Conservation (phyloP, 768 basidiomycete species). For the Leccinum sublutescens region DNA sequence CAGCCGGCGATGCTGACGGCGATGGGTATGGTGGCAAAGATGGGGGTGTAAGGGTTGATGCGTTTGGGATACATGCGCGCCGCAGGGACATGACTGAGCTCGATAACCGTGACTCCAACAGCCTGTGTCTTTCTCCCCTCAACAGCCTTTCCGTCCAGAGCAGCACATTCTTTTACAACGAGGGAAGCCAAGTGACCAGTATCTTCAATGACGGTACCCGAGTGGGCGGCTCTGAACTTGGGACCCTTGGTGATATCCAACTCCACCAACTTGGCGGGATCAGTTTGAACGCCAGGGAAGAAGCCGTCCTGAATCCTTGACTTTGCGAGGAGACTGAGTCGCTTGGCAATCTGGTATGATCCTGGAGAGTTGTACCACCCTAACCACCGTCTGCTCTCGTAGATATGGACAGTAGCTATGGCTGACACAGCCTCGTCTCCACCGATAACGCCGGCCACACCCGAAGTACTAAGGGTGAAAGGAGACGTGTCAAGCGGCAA, state of each 20-base stretch:
- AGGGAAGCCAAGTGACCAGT: constrained; percentile 33
- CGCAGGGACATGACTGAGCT: constrained; percentile 25
- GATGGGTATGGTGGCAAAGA: constrained; percentile 34
- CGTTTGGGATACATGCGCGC: constrained; percentile 18
- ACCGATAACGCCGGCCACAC: constrained; percentile 38
- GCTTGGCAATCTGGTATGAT: constrained; percentile 35
- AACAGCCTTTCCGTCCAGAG: constrained; percentile 12
- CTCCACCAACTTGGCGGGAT: constrained; percentile 34
- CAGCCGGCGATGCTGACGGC: constrained; percentile 29
- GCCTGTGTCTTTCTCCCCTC: constrained; percentile 25
- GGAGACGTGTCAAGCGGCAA: constrained; percentile 19
- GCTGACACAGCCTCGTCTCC: constrained; percentile 39
- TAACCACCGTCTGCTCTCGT: constrained; percentile 32
- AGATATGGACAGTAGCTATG: constrained; percentile 38
- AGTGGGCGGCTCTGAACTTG: constrained; percentile 32
- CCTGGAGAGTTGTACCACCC: constrained; percentile 42
- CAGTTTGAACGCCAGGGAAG: constrained; percentile 33
- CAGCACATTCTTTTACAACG: constrained; percentile 26
- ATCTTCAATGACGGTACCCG: constrained; percentile 31
- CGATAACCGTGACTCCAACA: constrained; percentile 29
- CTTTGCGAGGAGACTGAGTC: constrained; percentile 33
- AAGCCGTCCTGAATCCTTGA: constrained; percentile 35
- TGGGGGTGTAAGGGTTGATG: constrained; percentile 18
- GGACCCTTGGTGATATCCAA: constrained; percentile 33
- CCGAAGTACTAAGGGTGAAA: constrained; percentile 32